Base-by-base conservation (phyloP, 495 filamentous ascomycete species). In the Parachaetomium inaequale region DNA sequence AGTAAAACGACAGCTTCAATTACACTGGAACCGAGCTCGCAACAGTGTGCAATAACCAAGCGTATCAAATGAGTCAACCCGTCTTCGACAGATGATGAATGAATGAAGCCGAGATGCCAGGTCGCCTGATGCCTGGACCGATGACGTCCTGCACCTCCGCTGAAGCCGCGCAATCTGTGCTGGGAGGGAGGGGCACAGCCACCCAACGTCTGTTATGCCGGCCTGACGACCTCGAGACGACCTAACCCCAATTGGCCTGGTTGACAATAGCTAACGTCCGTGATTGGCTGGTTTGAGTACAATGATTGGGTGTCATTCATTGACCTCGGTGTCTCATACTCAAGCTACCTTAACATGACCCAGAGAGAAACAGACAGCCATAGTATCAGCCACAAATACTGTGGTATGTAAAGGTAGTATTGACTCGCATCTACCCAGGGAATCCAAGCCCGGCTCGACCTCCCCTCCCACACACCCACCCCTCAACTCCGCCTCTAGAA, bases 391-490 rank as follows among this genome's bases (percentile, higher is more conserved):
- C 36, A 54, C 32, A 14, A 4, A 25, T 8, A 42, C 8, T 15
- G 23, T 14, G 53, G 25, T 40, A 55, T n/a, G 17, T 32, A 17
- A 15, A 40, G n/a, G 36, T 31, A 19, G 21, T 45, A 45, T 31
- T 6, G 0, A 55, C 36, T 55, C 21, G n/a, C 12, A 42, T 42
- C 31, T 53, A 53, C 23, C 11, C 31, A 14, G 25, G 12, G 31
- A 21, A 53, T 53, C 51, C 51, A 36, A 53, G 51, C 51, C 19
- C 51, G 31, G 29, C 51, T 36, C 31, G 51, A 34, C 34, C 32
- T 28, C 8, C 28, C 23, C 7, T 19, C 12, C 38, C 6, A 6
- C 32, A 34, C 6, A 11, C 42, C n/a, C 6, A 17, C 7, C 4
- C 46, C 46, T 32, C 7, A 15, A 19, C 28, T 19, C 3, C 15